Evolutionary conservation across 169 alveolate genomes (phyloP), one percentile per base, ranked within the genome.

Genomic region (Toxoplasma gondii): DNA sequence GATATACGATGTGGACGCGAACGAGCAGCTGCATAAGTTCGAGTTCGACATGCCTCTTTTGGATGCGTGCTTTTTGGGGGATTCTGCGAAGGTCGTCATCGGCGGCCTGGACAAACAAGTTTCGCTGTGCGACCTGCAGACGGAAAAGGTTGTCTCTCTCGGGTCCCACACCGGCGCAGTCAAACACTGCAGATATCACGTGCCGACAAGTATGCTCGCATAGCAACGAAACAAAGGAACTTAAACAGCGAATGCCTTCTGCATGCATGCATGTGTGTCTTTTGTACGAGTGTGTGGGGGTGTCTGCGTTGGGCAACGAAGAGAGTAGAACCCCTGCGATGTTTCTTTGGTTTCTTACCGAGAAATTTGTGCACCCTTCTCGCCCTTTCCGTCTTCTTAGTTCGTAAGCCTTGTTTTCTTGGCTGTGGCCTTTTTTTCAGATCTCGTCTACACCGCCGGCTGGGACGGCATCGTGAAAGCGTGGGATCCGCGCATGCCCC

Each of bases 401-500:
- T 49, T 7, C 12, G 22, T 49, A n/a, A n/a, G n/a, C n/a, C n/a
- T n/a, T n/a, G n/a, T n/a, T n/a, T n/a, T 70, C 39, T 70, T 27
- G 10, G 67, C 19, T 9, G 9, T 31, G 24, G 29, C 22, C 34
- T 31, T 17, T 41, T 39, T n/a, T 27, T 34, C 94, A 93, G 96
- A 93, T 69, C 69, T 88, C 53, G 69, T 93, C 49, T 93, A 93
- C 94, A 67, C 96, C 36, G 94, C 93, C n/a, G 96, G 96, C 36
- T 93, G 96, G 96, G 96, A 93, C 88, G 88, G 70, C 54, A 78
- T 81, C 17, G 45, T 93, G 41, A 58, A 92, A 31, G 96, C 96
- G 53, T 93, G 96, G 96, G 96, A 93, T 74, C 44, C 88, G 83
- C 96, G 96, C 45, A 64, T 87, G 31, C 94, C 92, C 58, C 64